Evolutionary conservation across 140 eudicot genomes (phyloP).

Genomic region (Bidens hawaiensis): DNA sequence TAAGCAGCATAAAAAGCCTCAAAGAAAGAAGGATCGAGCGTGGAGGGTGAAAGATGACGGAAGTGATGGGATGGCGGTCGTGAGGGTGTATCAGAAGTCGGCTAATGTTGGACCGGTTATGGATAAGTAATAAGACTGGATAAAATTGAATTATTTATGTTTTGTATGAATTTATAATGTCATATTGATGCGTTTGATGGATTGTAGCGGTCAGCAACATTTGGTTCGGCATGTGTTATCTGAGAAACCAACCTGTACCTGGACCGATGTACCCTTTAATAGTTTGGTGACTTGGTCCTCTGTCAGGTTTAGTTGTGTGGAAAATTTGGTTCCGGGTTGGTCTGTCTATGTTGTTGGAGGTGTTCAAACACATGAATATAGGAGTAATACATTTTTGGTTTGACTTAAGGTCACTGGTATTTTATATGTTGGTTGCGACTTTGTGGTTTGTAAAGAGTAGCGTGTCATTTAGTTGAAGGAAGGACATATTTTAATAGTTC

Average conservation of each 20-base stretch:
- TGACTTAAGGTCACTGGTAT: background rate
- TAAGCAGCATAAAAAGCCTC: constrained; percentile 86
- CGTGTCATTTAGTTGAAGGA: too few relatives aligned
- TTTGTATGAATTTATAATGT: constrained; percentile 13
- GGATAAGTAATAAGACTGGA: constrained; percentile 13
- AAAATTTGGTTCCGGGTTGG: too few relatives aligned
- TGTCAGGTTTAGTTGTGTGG: too few relatives aligned
- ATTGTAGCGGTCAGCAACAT: too few relatives aligned
- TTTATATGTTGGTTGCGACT: background rate
- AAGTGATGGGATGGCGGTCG: constrained; percentile 77
- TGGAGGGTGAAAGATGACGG: constrained; percentile 73
- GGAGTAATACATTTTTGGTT: background rate
- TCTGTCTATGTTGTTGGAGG: background rate
- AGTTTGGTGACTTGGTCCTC: too few relatives aligned
- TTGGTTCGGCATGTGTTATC: too few relatives aligned
- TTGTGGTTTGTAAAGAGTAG: too few relatives aligned
- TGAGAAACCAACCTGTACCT: too few relatives aligned
- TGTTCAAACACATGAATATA: background rate
- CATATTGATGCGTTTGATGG: constrained; percentile 15
- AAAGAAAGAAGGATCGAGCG: constrained; percentile 74
- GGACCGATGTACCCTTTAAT: too few relatives aligned
- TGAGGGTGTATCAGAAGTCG: constrained; percentile 63
- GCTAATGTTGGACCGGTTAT: constrained; percentile 43
- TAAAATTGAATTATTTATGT: background rate
- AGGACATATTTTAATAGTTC: too few relatives aligned